phyloP scores from a whole-genome alignment of 345 rosid genomes.

The Mangifera indica region DNA sequence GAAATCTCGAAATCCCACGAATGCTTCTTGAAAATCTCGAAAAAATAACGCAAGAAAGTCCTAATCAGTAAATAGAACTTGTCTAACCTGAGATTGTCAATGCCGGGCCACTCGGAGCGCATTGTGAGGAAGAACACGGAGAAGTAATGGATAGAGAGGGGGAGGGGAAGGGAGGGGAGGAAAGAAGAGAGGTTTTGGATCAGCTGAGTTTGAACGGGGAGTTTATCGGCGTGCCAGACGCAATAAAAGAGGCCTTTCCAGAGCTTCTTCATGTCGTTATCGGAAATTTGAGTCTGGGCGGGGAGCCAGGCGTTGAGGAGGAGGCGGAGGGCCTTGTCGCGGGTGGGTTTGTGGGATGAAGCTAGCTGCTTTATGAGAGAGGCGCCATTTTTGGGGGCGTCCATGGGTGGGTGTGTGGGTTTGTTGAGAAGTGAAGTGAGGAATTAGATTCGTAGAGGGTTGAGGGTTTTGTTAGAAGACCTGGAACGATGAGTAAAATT shows the following conservation, averaged over 20 bases:
- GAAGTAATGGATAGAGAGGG: constrained; percentile 62
- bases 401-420: neutral
- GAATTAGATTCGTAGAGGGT: too few relatives aligned
- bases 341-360: constrained; percentile 57
- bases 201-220: constrained; percentile 61
- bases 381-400: constrained; percentile 24
- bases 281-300: constrained; percentile 50
- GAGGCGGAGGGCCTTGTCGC: constrained; percentile 54
- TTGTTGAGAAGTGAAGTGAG: too few relatives aligned
- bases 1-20: constrained; percentile 65
- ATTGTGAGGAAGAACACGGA: constrained; percentile 73
- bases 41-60: constrained; percentile 52
- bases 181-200: constrained; percentile 56
- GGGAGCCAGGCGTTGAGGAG: constrained; percentile 77
- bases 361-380: constrained; percentile 74
- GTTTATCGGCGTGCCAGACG: constrained; percentile 94
- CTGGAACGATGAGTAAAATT: too few relatives aligned
- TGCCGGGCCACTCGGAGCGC: constrained; percentile 96
- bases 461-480: too few relatives aligned
- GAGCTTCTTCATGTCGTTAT: constrained; percentile 77
- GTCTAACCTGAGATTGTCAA: constrained; percentile 78
- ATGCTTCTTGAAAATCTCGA: constrained; percentile 44
- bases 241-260: constrained; percentile 99
- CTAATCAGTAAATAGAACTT: constrained; percentile 87
- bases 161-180: constrained; percentile 46